Base-by-base conservation (phyloP, 345 rosid species). In the Acer saccharum region DNA sequence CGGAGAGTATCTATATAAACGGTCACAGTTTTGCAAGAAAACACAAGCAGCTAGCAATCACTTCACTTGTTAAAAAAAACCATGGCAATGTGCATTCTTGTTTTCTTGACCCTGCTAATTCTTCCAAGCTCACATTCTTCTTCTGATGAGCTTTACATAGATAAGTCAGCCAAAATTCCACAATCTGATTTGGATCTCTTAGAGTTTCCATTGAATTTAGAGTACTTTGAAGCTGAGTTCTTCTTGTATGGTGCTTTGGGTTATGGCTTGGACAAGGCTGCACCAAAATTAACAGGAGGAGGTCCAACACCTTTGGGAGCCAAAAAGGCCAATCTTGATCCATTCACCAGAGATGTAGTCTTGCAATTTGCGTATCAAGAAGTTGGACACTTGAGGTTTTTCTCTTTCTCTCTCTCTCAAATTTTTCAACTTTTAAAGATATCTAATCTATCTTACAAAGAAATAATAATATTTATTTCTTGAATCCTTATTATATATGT, bases 191-290 rank as follows among this genome's bases (percentile, higher is more conserved):
- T 81, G 10, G 87, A 87, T 79, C 79, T 94, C 39, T 52, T 96
- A 50, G 97, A 94, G 87, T 92, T 96, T 69, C 93, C 99, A 7
- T 73, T 94, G 65, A 96, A 96, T 83, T 77, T 96, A 29, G 98
- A 92, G 84, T 96, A 90, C 74, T 81, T 96, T 29, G 99, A 96
- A 79, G 98, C 99, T 1, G 99, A 96, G 86, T 91, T 94, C 82
- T 92, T 96, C 86, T 76, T 92, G 81, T 85, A 69, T 54, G 98
- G 94, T 32, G 80, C 97, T 1, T 39, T 86, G 77, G 98, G 98
- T n/a, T 29, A 80, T 79, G 99, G 99, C 50, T 82, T 94, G 81
- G 99, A 94, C 68, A 71, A 6, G 57, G 84, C 83, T n/a, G 97
- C 90, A 21, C 95, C 95, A 11, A 76, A 87, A 17, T 63, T 94